These are phyloP conservation scores for Plasmodium fragile DNA, from an alignment of 169 alveolate genomes.

Conservation along the genomic window DNA sequence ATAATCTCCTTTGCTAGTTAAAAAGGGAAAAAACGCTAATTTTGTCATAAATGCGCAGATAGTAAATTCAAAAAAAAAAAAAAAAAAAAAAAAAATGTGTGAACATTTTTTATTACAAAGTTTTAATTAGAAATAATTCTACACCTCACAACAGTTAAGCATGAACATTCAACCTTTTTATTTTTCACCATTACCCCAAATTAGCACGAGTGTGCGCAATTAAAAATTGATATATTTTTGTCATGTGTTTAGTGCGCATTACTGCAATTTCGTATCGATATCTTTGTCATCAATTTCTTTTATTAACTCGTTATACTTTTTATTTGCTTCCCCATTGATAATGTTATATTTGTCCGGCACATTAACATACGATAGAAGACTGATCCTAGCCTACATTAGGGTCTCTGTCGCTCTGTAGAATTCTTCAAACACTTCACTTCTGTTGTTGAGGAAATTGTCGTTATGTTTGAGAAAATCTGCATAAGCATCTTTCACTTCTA, in stretches of 20 bases:
- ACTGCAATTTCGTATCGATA: background rate
- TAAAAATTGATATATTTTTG: too few species aligned
- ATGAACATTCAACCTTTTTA: background rate
- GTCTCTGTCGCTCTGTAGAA: conserved; percentile 5
- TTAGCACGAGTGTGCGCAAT: background rate
- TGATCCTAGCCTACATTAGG: background rate
- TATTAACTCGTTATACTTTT: background rate
- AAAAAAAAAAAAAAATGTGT: too few species aligned
- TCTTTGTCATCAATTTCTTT: conserved; percentile 1
- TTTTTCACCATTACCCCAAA: background rate
- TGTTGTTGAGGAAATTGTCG: background rate
- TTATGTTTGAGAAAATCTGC: background rate
- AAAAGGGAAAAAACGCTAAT: background rate
- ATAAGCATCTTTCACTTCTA: conserved; percentile 13
- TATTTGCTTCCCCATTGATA: background rate
- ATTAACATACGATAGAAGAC: background rate
- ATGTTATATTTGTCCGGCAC: background rate
- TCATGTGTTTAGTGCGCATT: background rate
- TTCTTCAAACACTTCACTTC: conserved; percentile 4
- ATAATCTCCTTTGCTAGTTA: background rate
- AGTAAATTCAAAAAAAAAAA: background rate
- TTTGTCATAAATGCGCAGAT: background rate
- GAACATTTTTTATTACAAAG: background rate
- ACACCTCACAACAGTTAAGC: background rate
- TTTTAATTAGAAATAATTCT: too few species aligned